Percentiles rank a stretch among this genome's conserved stretches.
phyloP scores from a whole-genome alignment of 164 flowering plant species.

The Warburgia ugandensis region DNA sequence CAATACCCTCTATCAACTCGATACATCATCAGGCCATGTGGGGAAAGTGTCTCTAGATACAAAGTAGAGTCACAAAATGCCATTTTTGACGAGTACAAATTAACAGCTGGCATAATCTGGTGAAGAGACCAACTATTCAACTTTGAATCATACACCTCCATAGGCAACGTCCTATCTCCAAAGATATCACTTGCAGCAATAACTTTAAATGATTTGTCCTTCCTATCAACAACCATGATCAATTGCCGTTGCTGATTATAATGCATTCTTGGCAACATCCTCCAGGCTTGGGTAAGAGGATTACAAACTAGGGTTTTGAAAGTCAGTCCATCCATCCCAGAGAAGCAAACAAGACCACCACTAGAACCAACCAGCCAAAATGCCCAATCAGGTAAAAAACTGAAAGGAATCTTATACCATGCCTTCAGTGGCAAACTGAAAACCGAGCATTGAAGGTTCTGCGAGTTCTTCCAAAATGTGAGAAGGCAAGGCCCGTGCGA shows the following conservation, averaged over 20 bases:
- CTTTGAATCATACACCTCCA: conserved; percentile 89
- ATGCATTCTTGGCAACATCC: conserved; percentile 77
- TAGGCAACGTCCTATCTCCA: conserved; percentile 78
- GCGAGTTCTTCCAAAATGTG: conserved; percentile 76
- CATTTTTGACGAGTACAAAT: conserved; percentile 93
- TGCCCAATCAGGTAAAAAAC: conserved; percentile 80
- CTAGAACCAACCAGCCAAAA: conserved; percentile 93
- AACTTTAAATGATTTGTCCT: conserved; percentile 61
- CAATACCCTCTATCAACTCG: conserved; percentile 59
- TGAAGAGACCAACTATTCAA: conserved; percentile 66
- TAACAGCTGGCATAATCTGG: conserved; percentile 86
- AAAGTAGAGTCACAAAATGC: conserved; percentile 81
- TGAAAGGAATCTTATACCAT: conserved; percentile 79
- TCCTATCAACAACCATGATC: conserved; percentile 74
- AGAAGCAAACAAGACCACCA: conserved; percentile 82
- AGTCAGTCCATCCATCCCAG: conserved; percentile 71
- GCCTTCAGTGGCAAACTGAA: conserved; percentile 86
- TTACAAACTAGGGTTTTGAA: conserved; percentile 80
- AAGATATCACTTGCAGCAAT: conserved; percentile 87
- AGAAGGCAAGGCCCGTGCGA: conserved; percentile 92
- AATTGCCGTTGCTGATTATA: conserved; percentile 86
- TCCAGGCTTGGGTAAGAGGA: conserved; percentile 86
- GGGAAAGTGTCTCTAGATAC: conserved; percentile 86
- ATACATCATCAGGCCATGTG: conserved; percentile 91
- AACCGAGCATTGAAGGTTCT: conserved; percentile 67